phyloP scores from a whole-genome alignment of 2,329 filamentous ascomycete species.

The Teratosphaeria epicoccoides region DNA sequence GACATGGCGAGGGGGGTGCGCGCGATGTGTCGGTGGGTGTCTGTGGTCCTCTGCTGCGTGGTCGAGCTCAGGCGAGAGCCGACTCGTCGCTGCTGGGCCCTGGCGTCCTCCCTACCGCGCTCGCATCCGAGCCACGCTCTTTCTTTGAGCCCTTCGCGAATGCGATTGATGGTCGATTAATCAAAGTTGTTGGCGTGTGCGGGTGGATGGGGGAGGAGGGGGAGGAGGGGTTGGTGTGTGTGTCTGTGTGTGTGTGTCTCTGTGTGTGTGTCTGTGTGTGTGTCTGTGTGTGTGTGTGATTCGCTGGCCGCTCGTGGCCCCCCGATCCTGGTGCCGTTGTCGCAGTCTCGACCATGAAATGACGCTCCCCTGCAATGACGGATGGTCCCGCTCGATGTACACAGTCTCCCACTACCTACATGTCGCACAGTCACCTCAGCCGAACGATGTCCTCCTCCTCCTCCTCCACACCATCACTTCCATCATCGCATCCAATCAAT shows the following conservation, averaged over 20 bases:
- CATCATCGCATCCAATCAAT: background rate
- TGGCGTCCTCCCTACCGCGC: background rate
- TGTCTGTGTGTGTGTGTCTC: no score
- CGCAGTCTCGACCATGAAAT: background rate
- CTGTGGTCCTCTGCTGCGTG: background rate
- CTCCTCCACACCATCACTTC: background rate
- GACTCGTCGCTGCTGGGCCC: background rate
- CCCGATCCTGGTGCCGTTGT: background rate
- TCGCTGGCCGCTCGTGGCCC: background rate
- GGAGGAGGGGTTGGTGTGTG: no score
- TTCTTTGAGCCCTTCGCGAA: background rate
- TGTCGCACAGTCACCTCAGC: no score
- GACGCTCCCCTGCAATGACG: background rate
- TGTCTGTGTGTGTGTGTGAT: background rate
- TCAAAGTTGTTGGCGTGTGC: background rate
- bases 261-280: no score
- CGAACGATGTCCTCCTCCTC: background rate
- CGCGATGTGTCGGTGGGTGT: background rate
- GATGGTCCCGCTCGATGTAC: background rate
- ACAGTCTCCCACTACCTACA: no score
- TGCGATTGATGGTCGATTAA: background rate
- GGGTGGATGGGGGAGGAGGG: no score
- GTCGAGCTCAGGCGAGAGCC: background rate
- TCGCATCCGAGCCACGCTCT: background rate
- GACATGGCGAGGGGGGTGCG: constrained; percentile 7